Conservation (phyloP, 1,284 basidiomycete species). For the Ganoderma meredithae region DNA sequence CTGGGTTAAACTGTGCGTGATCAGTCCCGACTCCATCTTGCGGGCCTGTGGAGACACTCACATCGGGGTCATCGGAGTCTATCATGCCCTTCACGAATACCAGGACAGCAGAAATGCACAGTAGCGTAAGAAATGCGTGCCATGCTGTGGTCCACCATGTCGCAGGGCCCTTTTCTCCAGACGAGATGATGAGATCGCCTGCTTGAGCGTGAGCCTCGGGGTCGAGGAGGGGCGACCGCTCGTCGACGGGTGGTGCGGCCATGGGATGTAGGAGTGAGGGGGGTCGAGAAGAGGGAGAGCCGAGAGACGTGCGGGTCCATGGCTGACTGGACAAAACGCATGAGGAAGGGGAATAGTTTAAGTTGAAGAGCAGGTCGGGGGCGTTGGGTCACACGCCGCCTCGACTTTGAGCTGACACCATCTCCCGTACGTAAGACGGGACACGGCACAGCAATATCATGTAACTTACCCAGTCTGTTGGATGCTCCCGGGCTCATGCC, state of each 20-base stretch:
- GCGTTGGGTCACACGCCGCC: too few relatives aligned
- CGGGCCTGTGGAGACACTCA: constrained; percentile 41
- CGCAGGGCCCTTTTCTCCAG: constrained; percentile 34
- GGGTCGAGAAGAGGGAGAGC: constrained; percentile 5
- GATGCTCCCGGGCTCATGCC: too few relatives aligned
- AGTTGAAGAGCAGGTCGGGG: too few relatives aligned
- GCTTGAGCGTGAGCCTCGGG: constrained; percentile 17
- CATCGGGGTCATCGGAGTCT: constrained; percentile 70
- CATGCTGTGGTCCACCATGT: constrained; percentile 41
- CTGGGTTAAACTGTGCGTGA: constrained; percentile 74
- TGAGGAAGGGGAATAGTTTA: background rate
- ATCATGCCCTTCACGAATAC: constrained; percentile 75
- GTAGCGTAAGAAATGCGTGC: constrained; percentile 44
- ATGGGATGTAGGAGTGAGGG: constrained; percentile 13
- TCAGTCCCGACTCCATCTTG: background rate
- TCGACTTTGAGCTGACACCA: too few relatives aligned
- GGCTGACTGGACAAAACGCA: constrained; percentile 10
- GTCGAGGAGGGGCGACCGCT: constrained; percentile 27
- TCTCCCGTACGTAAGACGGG: too few relatives aligned
- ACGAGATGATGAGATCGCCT: constrained; percentile 22
- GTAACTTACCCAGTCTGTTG: too few relatives aligned
- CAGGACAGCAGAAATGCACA: constrained; percentile 48
- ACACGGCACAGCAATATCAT: too few relatives aligned
- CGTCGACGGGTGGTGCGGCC: constrained; percentile 25
- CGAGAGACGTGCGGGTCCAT: constrained; percentile 9